phyloP scores from a whole-genome alignment of 2,329 filamentous ascomycete species.

The Westerdykella ornata region DNA sequence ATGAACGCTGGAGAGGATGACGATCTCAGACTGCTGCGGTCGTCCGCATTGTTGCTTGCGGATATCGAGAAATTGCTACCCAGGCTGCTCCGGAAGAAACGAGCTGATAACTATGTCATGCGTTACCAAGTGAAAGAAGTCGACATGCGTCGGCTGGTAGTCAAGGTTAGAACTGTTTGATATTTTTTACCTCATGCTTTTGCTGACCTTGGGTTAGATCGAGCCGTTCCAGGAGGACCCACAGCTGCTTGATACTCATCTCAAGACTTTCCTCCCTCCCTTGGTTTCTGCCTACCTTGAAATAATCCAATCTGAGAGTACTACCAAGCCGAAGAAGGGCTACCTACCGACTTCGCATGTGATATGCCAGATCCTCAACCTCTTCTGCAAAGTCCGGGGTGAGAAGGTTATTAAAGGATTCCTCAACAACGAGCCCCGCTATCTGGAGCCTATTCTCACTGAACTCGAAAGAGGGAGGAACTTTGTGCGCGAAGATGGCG shows the following conservation, averaged over 20 bases:
- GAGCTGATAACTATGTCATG: conserved; percentile 17
- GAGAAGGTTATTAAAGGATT: conserved; percentile 90
- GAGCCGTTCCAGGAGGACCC: conserved; percentile 94
- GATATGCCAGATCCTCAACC: conserved; percentile 74
- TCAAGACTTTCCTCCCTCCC: conserved; percentile 66
- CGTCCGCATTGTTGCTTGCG: conserved; percentile 32
- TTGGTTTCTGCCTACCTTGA: conserved; percentile 71
- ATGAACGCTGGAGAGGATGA: conserved; percentile 41
- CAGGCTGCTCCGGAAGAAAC: conserved; percentile 35
- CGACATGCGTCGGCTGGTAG: conserved; percentile 26
- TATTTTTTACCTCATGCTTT: not conserved
- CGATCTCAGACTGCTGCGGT: conserved; percentile 41
- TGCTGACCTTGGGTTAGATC: conserved; percentile 41
- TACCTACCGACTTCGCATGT: conserved; percentile 43
- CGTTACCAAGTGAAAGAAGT: conserved; percentile 35
- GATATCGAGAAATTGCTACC: conserved; percentile 29
- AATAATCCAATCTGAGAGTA: conserved; percentile 19
- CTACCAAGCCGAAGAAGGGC: conserved; percentile 40
- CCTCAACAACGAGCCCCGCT: conserved; percentile 79
- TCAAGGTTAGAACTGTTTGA: not conserved
- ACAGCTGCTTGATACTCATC: conserved; percentile 79
- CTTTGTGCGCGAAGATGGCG: conserved; percentile 9
- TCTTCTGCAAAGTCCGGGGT: conserved; percentile 88
- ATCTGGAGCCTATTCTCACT: conserved; percentile 71
- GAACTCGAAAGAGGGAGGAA: conserved; percentile 59